These are phyloP conservation scores for Ocimum tenuiflorum DNA, from an alignment of 257 asterid genomes.

Conservation along the genomic window DNA sequence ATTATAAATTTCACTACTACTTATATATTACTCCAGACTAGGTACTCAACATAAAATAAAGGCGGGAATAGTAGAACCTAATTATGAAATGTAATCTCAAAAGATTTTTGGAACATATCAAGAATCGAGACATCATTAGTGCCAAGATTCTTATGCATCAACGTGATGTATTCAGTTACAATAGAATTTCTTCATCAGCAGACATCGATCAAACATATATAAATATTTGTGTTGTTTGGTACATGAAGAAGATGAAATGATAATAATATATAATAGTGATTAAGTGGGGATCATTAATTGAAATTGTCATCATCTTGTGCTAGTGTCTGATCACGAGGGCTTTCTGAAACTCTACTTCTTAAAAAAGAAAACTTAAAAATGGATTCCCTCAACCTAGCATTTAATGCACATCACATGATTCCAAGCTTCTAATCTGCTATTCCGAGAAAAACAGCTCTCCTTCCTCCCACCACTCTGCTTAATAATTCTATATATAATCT, in stretches of 20 bases:
- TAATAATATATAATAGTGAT: not conserved
- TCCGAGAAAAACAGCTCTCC: constrained; percentile 61
- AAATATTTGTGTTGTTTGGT: not conserved
- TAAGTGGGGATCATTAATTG: constrained; percentile 16
- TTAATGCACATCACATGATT: constrained; percentile 94
- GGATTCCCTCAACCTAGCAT: constrained; percentile 72
- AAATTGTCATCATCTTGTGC: constrained; percentile 33
- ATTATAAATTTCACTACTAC: too few relatives aligned
- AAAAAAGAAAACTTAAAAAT: constrained; percentile 39
- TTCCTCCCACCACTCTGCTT: constrained; percentile 37
- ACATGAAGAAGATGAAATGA: not conserved
- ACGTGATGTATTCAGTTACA: too few relatives aligned
- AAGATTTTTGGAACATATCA: too few relatives aligned
- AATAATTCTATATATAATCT: constrained; percentile 22
- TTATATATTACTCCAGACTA: too few relatives aligned
- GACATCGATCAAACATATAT: too few relatives aligned
- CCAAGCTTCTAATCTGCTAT: constrained; percentile 71
- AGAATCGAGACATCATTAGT: too few relatives aligned
- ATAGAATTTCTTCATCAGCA: too few relatives aligned
- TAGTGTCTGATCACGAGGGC: constrained; percentile 57
- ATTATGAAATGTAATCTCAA: too few relatives aligned
- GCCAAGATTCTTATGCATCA: too few relatives aligned
- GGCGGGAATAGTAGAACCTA: too few relatives aligned
- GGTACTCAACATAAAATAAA: too few relatives aligned
- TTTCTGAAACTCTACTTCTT: constrained; percentile 52